These are phyloP conservation scores for Pterulicium gracile DNA, from an alignment of 1,284 basidiomycete species.

Conservation along the genomic window DNA sequence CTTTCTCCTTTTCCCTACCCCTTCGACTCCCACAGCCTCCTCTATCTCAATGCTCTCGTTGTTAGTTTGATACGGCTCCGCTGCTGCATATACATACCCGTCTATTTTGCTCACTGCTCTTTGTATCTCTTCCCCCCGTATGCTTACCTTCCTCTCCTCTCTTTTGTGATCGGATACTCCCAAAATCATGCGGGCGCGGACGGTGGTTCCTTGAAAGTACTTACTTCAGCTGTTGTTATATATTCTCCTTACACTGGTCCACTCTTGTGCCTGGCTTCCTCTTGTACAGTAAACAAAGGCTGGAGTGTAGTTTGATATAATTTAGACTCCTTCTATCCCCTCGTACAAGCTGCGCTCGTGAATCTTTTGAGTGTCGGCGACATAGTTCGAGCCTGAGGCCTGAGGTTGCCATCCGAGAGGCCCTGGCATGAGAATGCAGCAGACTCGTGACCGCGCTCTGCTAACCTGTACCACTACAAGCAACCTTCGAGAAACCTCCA, in stretches of 20 bases:
- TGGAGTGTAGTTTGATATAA: not conserved
- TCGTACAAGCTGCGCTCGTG: too few species aligned
- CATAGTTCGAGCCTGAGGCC: too few species aligned
- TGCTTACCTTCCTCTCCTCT: constrained; percentile 9
- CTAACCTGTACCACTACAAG: too few species aligned
- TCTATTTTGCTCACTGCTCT: not conserved
- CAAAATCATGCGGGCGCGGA: constrained; percentile 10
- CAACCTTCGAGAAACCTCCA: too few species aligned
- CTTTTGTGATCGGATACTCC: constrained; percentile 7
- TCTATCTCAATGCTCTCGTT: constrained; percentile 16
- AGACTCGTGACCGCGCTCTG: too few species aligned
- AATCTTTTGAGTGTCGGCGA: too few species aligned
- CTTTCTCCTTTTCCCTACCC: constrained; percentile 19
- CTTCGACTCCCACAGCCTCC: constrained; percentile 21
- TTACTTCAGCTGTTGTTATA: constrained; percentile 7
- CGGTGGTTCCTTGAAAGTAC: constrained; percentile 4
- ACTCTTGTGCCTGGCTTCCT: not conserved
- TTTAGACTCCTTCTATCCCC: not conserved
- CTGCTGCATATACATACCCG: constrained; percentile 12
- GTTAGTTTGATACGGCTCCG: constrained; percentile 13
- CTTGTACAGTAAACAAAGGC: not conserved
- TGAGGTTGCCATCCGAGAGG: too few species aligned
- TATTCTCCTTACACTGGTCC: constrained; percentile 2
- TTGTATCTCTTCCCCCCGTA: constrained; percentile 12
- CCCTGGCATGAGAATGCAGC: too few species aligned